phyloP scores from a whole-genome alignment of 345 rosid genomes.

The Gossypioides kirkii region DNA sequence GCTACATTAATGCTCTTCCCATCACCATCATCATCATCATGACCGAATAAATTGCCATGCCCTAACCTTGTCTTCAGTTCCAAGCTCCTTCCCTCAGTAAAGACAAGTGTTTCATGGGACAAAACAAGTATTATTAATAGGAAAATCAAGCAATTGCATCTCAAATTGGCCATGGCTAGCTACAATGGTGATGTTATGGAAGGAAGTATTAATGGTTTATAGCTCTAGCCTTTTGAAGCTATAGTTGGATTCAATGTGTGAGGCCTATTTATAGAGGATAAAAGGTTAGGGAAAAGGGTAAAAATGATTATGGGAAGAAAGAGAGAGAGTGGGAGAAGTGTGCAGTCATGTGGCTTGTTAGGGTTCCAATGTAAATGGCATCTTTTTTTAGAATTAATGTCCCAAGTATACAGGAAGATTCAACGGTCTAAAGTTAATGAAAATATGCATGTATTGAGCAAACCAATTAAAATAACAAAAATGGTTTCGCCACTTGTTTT shows the following conservation, averaged over 20 bases:
- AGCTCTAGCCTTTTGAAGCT: not conserved
- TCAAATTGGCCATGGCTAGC: slow-evolving; percentile 33
- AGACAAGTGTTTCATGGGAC: slow-evolving; percentile 27
- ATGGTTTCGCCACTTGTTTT: too few species aligned
- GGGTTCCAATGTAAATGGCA: not conserved
- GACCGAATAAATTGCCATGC: slow-evolving; percentile 9
- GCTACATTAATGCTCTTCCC: not conserved
- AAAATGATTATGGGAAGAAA: not conserved
- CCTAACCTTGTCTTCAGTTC: slow-evolving; percentile 10
- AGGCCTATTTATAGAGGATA: not conserved
- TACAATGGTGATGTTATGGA: not conserved
- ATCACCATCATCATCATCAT: not conserved
- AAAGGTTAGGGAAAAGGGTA: not conserved
- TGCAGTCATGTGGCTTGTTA: slow-evolving; percentile 9
- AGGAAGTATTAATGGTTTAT: not conserved
- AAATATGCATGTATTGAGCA: too few species aligned
- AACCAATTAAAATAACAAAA: not conserved
- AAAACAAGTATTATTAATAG: slow-evolving; percentile 30
- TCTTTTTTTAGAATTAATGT: not conserved
- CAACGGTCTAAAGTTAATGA: not conserved
- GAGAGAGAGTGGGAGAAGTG: slow-evolving; percentile 15
- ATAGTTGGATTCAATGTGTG: not conserved
- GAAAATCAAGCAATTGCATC: slow-evolving; percentile 29
- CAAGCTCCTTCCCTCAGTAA: slow-evolving; percentile 39
- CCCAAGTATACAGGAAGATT: slow-evolving; percentile 38